A percentile compares a stretch with the other conserved stretches of the same genome.
phyloP scores from a whole-genome alignment of 2,329 filamentous ascomycete species.

The Gaeumannomyces sp. region DNA sequence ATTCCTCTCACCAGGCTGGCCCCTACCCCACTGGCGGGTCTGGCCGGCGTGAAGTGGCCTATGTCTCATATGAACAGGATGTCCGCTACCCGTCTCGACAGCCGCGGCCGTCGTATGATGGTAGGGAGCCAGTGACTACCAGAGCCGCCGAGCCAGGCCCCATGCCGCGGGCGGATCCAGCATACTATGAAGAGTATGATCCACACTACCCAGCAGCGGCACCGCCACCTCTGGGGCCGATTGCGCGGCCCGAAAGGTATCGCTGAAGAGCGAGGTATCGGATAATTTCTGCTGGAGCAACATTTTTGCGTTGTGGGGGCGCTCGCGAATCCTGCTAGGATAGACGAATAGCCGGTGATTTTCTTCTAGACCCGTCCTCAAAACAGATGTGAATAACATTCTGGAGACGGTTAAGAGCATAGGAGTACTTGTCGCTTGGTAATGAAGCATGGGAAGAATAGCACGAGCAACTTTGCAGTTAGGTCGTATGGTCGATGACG shows the following conservation, averaged over 20 bases:
- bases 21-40: not conserved
- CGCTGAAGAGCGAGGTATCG: not conserved
- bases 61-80: constrained; percentile 3
- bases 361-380: too few relatives aligned
- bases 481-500: too few relatives aligned
- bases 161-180: constrained; percentile 13
- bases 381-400: too few relatives aligned
- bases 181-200: constrained; percentile 38
- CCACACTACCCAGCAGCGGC: constrained; percentile 31
- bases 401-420: too few relatives aligned
- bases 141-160: constrained; percentile 11
- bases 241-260: not conserved
- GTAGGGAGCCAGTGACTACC: constrained; percentile 12
- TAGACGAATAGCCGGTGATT: too few relatives aligned
- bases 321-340: too few relatives aligned
- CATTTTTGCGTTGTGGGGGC: too few relatives aligned
- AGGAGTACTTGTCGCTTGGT: too few relatives aligned
- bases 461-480: too few relatives aligned
- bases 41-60: constrained; percentile 1
- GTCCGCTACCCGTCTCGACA: constrained; percentile 4
- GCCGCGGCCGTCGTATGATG: constrained; percentile 13
- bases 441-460: too few relatives aligned
- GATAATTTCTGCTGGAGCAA: too few relatives aligned
- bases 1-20: not conserved
- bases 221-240: constrained; percentile 10